Conservation (phyloP, 306 rosid genomes). For the Myrica gale region DNA sequence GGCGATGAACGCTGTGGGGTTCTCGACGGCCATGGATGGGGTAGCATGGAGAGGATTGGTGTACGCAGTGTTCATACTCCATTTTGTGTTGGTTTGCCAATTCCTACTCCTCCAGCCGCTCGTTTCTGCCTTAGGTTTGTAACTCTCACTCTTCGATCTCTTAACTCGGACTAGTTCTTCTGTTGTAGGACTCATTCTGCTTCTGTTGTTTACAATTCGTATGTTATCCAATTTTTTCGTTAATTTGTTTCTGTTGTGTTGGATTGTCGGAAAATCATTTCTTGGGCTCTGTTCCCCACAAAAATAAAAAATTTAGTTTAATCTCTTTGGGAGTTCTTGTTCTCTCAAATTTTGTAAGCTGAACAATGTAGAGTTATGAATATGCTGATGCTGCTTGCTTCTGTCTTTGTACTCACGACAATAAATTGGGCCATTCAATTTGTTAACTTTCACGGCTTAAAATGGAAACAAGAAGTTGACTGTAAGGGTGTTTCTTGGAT, state of each 20-base stretch:
- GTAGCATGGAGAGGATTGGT: conserved; percentile 64
- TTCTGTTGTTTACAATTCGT: neutral
- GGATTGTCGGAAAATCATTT: neutral
- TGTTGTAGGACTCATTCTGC: neutral
- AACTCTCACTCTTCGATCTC: conserved; percentile 29
- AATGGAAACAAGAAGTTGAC: no score
- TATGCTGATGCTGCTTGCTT: neutral
- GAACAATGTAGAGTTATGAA: neutral
- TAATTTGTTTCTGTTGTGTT: neutral
- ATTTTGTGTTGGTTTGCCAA: conserved; percentile 74
- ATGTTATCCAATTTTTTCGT: neutral
- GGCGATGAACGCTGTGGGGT: conserved; percentile 41
- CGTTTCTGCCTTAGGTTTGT: conserved; percentile 77
- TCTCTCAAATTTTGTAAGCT: no score
- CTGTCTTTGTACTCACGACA: neutral
- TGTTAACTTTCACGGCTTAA: neutral
- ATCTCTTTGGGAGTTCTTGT: neutral
- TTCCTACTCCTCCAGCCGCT: conserved; percentile 86
- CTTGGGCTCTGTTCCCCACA: neutral
- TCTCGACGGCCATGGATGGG: conserved; percentile 46
- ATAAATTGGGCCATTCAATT: no score
- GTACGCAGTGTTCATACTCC: conserved; percentile 55
- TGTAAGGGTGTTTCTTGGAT: neutral
- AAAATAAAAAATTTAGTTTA: neutral
- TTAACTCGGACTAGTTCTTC: neutral